phyloP scores from a whole-genome alignment of 2,329 filamentous ascomycete genomes.

The Alternaria atra region DNA sequence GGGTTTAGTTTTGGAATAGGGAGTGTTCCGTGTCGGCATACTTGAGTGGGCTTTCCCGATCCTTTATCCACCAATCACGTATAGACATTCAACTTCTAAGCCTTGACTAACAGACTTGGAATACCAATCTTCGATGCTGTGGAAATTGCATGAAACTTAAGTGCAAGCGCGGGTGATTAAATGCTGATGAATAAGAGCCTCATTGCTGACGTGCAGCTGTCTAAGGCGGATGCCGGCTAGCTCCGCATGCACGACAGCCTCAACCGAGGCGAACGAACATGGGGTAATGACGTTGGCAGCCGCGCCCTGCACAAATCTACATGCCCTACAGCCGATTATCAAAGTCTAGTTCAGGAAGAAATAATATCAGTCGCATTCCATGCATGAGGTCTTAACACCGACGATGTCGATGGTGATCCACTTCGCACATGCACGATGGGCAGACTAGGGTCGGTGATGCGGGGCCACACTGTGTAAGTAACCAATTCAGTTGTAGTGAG shows the following conservation, averaged over 20 bases:
- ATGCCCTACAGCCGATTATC: slow-evolving; percentile 26
- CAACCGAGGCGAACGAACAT: slow-evolving; percentile 22
- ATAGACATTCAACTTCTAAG: slow-evolving; percentile 9
- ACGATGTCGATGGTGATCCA: neutral
- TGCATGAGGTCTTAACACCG: slow-evolving; percentile 5
- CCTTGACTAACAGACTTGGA: slow-evolving; percentile 17
- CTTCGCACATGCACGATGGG: neutral
- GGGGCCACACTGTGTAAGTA: neutral
- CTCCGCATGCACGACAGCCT: slow-evolving; percentile 15
- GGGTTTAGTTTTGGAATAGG: too few species aligned
- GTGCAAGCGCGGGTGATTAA: slow-evolving; percentile 8
- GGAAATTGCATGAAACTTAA: neutral
- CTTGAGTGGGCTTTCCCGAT: neutral
- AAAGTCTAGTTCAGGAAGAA: slow-evolving; percentile 26
- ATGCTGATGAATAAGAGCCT: slow-evolving; percentile 31
- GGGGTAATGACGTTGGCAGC: neutral
- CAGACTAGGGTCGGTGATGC: neutral
- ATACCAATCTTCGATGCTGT: neutral
- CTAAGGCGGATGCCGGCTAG: slow-evolving; percentile 17
- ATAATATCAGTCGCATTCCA: neutral
- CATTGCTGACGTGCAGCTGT: slow-evolving; percentile 28
- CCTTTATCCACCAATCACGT: neutral
- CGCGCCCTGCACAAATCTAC: neutral
- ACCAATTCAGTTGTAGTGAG: neutral
- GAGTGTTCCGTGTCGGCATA: too few species aligned